Evolutionary conservation across 768 basidiomycete species (phyloP), one percentile per base, ranked within the genome.

Genomic region (Candolleomyces efflorescens): DNA sequence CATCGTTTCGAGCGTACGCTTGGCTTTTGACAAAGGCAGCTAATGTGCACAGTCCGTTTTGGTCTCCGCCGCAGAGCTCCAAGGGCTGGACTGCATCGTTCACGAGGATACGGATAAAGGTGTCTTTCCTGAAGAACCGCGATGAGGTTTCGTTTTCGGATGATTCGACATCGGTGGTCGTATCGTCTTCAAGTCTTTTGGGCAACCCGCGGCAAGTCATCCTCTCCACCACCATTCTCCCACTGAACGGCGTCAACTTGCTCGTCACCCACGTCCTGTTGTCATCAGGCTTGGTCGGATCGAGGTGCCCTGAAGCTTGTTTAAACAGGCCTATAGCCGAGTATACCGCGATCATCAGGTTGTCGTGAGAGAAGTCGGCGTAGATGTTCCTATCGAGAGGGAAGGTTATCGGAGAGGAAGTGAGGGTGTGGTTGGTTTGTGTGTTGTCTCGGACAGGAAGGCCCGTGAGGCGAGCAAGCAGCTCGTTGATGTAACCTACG

Each of bases 401-500:
- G 73, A 94, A 94, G 0, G 89, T 91, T 12, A 63, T 63, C 0
- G 83, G 82, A 3, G 79, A 77, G 0, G 74, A 64, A 65, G 89
- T 85, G 26, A 94, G 78, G 0, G 91, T 93, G 10, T 69, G 70
- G 69, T 94, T 94, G 2, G 88, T 90, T 63, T 89, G 86, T 0
- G 90, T 92, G 60, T 78, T 65, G 69, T 92, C 90, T 41, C 67
- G 67, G 26, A 91, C 87, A 1, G 84, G 81, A 15, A 67, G 69
- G 15, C 77, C 77, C 0, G 86, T 90, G 44, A 96, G 78, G 11
- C 94, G 83, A 0, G 91, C 90, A 20, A 95, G 68, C n/a, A 96
- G 81, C 72, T 95, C 93, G 67, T 93, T 94, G 65, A 90, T 77
- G 67, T 90, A 96, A 5, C 93, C 94, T 3, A 94, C 86, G 32